Percentiles rank a stretch among this genome's conserved stretches.
Conservation (phyloP, 2,329 filamentous ascomycete genomes). For the Beauveria sp. region DNA sequence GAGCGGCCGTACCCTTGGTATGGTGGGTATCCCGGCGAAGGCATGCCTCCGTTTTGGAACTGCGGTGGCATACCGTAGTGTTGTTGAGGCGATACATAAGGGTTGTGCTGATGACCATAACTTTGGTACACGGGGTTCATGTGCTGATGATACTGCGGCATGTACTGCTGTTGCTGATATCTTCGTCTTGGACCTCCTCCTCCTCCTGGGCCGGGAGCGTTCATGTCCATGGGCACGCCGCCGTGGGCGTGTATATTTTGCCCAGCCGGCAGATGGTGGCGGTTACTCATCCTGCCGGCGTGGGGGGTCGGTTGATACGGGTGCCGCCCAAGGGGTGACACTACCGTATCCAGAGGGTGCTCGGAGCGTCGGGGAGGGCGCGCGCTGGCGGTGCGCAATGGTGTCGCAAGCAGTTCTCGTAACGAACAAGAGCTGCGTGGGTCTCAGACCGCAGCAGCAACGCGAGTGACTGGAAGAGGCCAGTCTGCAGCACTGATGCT, state of each 20-base stretch:
- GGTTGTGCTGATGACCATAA: slow-evolving; percentile 41
- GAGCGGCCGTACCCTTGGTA: slow-evolving; percentile 44
- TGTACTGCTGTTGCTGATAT: slow-evolving; percentile 26
- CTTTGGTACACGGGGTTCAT: slow-evolving; percentile 41
- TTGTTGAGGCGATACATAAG: slow-evolving; percentile 36
- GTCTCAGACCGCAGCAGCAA: not conserved
- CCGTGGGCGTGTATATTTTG: slow-evolving; percentile 48
- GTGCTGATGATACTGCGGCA: slow-evolving; percentile 31
- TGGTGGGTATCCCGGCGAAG: slow-evolving; percentile 38
- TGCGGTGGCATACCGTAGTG: slow-evolving; percentile 52
- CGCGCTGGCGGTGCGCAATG: not conserved
- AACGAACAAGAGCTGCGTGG: not conserved
- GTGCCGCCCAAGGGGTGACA: slow-evolving; percentile 11
- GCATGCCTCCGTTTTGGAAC: slow-evolving; percentile 46
- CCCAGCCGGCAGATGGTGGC: slow-evolving; percentile 74
- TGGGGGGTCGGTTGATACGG: slow-evolving; percentile 33
- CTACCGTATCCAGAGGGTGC: slow-evolving; percentile 2
- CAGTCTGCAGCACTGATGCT: not conserved
- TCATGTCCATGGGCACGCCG: slow-evolving; percentile 28
- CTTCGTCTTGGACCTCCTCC: slow-evolving; percentile 29
- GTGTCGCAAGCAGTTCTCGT: not conserved
- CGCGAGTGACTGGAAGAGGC: not conserved
- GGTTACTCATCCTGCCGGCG: slow-evolving; percentile 70
- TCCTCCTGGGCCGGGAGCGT: slow-evolving; percentile 22
- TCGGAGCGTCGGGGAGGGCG: not conserved